phyloP scores from a whole-genome alignment of 352 stramenopile species.

The Globisporangium spinosum region DNA sequence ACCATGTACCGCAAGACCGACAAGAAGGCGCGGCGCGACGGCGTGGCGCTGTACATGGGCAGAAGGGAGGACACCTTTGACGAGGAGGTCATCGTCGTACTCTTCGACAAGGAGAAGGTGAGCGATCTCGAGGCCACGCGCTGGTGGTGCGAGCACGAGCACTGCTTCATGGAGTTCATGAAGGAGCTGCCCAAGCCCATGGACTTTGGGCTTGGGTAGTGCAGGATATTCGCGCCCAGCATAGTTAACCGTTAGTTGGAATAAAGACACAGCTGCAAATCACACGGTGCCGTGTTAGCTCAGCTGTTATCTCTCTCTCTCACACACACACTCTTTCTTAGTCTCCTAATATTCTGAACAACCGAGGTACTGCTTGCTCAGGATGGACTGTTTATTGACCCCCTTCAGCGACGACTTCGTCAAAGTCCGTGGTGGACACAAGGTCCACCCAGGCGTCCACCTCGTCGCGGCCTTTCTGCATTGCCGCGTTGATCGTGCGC shows the following conservation, averaged over 20 bases:
- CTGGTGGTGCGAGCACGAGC: slow-evolving; percentile 72
- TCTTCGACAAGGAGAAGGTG: slow-evolving; percentile 86
- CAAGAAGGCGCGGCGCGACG: slow-evolving; percentile 64
- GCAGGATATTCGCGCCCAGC: neutral
- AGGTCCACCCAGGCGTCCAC: slow-evolving; percentile 15
- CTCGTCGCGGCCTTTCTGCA: neutral
- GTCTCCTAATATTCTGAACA: too few species aligned
- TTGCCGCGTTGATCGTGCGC: neutral
- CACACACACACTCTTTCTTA: too few species aligned
- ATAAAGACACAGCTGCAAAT: neutral
- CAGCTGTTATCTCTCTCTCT: too few species aligned
- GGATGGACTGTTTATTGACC: too few species aligned
- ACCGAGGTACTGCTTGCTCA: too few species aligned
- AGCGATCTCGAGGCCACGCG: slow-evolving; percentile 61
- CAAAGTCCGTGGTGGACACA: slow-evolving; percentile 10
- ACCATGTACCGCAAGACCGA: slow-evolving; percentile 88
- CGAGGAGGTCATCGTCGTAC: slow-evolving; percentile 75
- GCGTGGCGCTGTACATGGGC: slow-evolving; percentile 71
- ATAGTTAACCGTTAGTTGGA: neutral
- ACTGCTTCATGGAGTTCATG: slow-evolving; percentile 46
- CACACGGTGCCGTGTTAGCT: too few species aligned
- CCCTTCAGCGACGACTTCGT: neutral
- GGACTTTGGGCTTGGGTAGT: slow-evolving; percentile 11
- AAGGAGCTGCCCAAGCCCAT: slow-evolving; percentile 8
- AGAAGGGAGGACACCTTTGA: slow-evolving; percentile 72